Evolutionary conservation across 2,329 filamentous ascomycete species (phyloP), one percentile per base, ranked within the genome.

Genomic region (Exophiala alcalophila): DNA sequence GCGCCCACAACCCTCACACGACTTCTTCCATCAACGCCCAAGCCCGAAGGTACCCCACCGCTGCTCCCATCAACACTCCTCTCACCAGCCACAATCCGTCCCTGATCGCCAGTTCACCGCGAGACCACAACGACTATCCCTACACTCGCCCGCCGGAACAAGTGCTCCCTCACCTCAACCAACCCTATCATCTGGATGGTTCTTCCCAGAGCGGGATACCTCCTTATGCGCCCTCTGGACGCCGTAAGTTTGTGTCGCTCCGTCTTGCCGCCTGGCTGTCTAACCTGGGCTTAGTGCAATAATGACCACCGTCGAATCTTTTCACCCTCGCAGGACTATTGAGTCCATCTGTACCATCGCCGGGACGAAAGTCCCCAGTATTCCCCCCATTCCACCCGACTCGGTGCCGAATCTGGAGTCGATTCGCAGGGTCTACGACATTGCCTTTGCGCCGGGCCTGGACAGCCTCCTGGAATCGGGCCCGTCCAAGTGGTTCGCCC

Each of bases 391-490:
- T 15, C 71, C 77, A 52, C 72, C 76, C 19, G 72, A 76, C 44
- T 72, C 57, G 64, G 70, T 61, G 63, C 67, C 64, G 39, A 60
- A 73, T 26, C 60, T 86, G 35, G 78, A 81, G 55, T 82, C 88
- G 59, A 80, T 88, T 45, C 81, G 80, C 51, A 77, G 77, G 49
- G 69, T 91, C 11, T 94, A 86, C 64, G 76, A 78, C 55, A 82
- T 83, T 53, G 81, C 88, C 52, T 94, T 92, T 62, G 84, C 82
- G 3, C 77, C 76, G 1, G 84, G 81, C 5, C 76, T 92, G 32
- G 82, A 86, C 63, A 76, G 77, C 35, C 83, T 92, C 50, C 77
- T 94, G 50, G 90, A 96, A 63, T 86, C 87, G 5, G 48, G 47
- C 21, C 35, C 34, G 25, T 44, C 50, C 14, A 76, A 74, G 19